phyloP scores from a whole-genome alignment of 495 filamentous ascomycete species.

The Talaromyces stipitatus region DNA sequence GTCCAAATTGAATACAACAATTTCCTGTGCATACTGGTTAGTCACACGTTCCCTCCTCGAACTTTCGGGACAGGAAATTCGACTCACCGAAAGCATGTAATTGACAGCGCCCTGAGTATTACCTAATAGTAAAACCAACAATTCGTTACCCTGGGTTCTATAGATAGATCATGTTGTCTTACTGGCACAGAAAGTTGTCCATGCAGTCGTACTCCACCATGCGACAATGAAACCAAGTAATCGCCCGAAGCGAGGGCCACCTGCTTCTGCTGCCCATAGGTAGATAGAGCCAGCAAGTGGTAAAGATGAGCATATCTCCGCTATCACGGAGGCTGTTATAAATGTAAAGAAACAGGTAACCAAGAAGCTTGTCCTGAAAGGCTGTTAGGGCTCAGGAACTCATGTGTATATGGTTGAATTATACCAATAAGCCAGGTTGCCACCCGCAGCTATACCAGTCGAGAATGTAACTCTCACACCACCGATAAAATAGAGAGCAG shows the following conservation, averaged over 20 bases:
- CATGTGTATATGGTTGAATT: neutral
- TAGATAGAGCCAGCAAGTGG: slow-evolving; percentile 50
- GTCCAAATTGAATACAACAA: slow-evolving; percentile 43
- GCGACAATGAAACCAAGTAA: slow-evolving; percentile 48
- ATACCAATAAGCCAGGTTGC: slow-evolving; percentile 48
- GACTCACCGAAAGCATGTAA: slow-evolving; percentile 44
- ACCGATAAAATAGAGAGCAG: slow-evolving; percentile 48
- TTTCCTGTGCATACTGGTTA: slow-evolving; percentile 25
- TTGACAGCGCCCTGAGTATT: slow-evolving; percentile 48
- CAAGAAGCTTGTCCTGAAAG: slow-evolving; percentile 45
- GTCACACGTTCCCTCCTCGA: neutral
- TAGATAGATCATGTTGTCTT: neutral
- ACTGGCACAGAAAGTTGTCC: slow-evolving; percentile 49
- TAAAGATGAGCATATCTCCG: slow-evolving; percentile 47
- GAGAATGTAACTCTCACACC: slow-evolving; percentile 48
- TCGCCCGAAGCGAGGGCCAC: slow-evolving; percentile 43
- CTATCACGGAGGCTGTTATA: slow-evolving; percentile 50
- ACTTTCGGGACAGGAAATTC: neutral
- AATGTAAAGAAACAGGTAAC: slow-evolving; percentile 48
- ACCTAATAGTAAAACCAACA: neutral
- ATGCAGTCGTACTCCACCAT: slow-evolving; percentile 53
- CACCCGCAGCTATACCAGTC: slow-evolving; percentile 47
- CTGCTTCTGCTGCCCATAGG: slow-evolving; percentile 50
- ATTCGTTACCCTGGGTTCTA: too few species aligned
- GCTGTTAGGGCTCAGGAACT: neutral